Conservation (phyloP, 805 yeast genomes). For the Candida yuanshanica region DNA sequence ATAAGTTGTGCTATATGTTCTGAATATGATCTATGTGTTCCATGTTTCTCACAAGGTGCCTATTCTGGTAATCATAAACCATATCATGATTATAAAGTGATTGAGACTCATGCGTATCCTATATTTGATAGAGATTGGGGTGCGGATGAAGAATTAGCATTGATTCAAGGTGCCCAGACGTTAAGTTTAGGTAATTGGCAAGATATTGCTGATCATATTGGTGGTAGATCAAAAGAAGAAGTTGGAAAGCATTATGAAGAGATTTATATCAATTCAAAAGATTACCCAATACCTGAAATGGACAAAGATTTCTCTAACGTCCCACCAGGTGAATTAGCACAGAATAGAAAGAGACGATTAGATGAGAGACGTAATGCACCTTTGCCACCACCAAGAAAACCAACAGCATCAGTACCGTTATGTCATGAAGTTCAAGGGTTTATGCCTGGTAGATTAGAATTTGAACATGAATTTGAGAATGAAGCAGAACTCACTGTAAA, state of each 20-base stretch:
- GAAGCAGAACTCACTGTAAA: slow-evolving; percentile 93
- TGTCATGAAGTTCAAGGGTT: slow-evolving; percentile 97
- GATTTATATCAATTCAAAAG: slow-evolving; percentile 59
- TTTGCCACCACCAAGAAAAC: slow-evolving; percentile 80
- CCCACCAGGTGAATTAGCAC: slow-evolving; percentile 63
- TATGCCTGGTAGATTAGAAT: slow-evolving; percentile 98
- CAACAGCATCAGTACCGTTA: slow-evolving; percentile 88
- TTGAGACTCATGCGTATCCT: slow-evolving; percentile 94
- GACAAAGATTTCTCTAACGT: slow-evolving; percentile 51
- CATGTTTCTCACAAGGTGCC: slow-evolving; percentile 86
- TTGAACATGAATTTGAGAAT: slow-evolving; percentile 93
- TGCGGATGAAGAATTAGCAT: slow-evolving; percentile 89
- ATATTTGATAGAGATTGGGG: slow-evolving; percentile 92
- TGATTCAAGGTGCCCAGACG: slow-evolving; percentile 89
- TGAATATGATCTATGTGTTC: slow-evolving; percentile 96
- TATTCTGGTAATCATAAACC: slow-evolving; percentile 86
- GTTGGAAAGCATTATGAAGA: slow-evolving; percentile 77
- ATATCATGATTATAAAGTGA: slow-evolving; percentile 84
- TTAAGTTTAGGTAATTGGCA: slow-evolving; percentile 96
- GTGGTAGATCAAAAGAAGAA: slow-evolving; percentile 87
- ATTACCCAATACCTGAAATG: slow-evolving; percentile 89
- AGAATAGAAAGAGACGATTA: slow-evolving; percentile 60
- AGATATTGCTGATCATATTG: slow-evolving; percentile 94
- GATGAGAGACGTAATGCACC: slow-evolving; percentile 70
- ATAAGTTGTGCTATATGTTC: slow-evolving; percentile 88